Base-by-base conservation (phyloP, 768 basidiomycete species). In the Clitopilus hobsonii region DNA sequence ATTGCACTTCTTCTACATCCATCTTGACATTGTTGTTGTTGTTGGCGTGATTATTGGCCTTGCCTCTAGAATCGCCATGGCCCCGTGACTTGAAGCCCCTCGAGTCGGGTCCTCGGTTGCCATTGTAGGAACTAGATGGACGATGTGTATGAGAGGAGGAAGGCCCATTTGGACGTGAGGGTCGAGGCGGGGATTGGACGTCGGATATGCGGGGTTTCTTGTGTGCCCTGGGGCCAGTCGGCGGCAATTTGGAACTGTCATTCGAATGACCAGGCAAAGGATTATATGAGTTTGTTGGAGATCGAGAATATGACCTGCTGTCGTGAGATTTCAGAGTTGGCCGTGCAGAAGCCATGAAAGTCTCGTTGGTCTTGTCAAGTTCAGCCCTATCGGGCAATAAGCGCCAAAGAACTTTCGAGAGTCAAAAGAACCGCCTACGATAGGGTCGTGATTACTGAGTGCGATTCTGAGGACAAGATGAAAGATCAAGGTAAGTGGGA, bases 131-230 rank as follows among this genome's bases (percentile, higher is more conserved):
- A 36, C 63, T 54, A n/a, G 65, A 59, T 52, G 70, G 70, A 52
- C 69, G 68, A 51, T 49, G 63, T 61, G 57, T 67, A 59, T 59
- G 64, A 30, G 61, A 60, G 50, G 58, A 63, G 23, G 50, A 52
- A 11, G 60, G 61, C 16, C 68, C 67, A 5, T 65, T 64, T 6
- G 70, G 65, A 24, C 74, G 69, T 36, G 74, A 61, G 53, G 63
- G 53, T 18, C 22, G n/a, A 2, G 41, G 41, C n/a, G 41, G 41
- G 22, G 41, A 45, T 23, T 71, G 73, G 5, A 74, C 30, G 16
- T 88, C 87, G 11, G 88, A 84, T 5, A 91, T 70, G 10, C 91
- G 85, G 14, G 83, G 84, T 63, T 88, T 89, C 75, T 93, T 93
- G 69, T 88, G 77, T 23, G 88, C 86, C 53, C 91, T 82, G 2